Base-by-base conservation (phyloP, 805 yeast species). In the Clavispora santaluciae region DNA sequence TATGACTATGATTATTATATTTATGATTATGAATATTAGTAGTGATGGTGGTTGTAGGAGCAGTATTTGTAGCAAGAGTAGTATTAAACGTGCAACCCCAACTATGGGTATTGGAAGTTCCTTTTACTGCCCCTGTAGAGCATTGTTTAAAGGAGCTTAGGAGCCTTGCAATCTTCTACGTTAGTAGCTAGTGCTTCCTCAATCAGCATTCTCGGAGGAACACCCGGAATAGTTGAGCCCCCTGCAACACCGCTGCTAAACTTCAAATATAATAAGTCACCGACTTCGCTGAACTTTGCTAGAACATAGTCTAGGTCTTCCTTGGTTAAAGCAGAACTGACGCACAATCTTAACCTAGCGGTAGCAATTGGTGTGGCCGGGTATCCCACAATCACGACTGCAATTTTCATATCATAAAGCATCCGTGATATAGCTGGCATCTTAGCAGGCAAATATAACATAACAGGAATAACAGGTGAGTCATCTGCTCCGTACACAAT, bases 281-380 rank as follows among this genome's bases (percentile, higher is more conserved):
- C 98, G 38, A 88, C 74, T 53, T 83, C 88, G 52, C 79, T 79
- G 54, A 85, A 75, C 54, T 78, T 81, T 38, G 76, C 74, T 51
- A 90, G 70, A 30, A 88, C 73, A 52, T 79, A 75, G 60, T 93
- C 99, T 54, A 93, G 76, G 63, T 93, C 99, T 54, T 86, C 91
- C 66, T 93, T 93, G 23, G 95, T 93, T 54, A 95, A 74, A 1
- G 98, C 85, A 0, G 97, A 71, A 40, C 95, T 84, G 53, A 93
- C 83, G 72, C 99, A 93, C 55, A 93, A 79, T 63, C 99, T 79
- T 21, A 88, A 89, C 66, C 99, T 80, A 5, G 95, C 85, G 26
- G 89, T 79, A 33, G 87, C 81, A 50, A 93, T 73, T 25, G 96
- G 96, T 0, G 98, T 91, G 1, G 99, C 99, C 9, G 99, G 99